Evolutionary conservation across 1,139 yeast species (phyloP).

Genomic region (Pichia sp.): DNA sequence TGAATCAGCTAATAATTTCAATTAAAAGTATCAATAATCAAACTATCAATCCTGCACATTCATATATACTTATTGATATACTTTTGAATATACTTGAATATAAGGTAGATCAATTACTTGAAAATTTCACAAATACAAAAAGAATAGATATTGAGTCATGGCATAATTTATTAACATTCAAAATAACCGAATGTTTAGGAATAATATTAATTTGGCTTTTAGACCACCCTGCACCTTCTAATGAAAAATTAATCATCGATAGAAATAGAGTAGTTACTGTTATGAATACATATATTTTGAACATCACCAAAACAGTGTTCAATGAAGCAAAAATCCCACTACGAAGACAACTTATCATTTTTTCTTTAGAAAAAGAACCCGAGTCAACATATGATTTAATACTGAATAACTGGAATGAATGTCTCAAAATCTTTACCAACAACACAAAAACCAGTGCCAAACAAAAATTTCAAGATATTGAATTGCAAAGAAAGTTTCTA

Average conservation of each 20-base stretch:
- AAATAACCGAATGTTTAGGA: slow-evolving; percentile 6
- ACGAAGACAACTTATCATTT: background rate
- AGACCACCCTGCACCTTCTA: background rate
- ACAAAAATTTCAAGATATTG: slow-evolving; percentile 2
- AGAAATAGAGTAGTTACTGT: background rate
- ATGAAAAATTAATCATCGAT: background rate
- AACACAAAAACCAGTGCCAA: background rate
- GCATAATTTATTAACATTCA: slow-evolving; percentile 3
- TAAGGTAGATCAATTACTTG: background rate
- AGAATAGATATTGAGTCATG: slow-evolving; percentile 1
- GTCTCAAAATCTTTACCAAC: background rate
- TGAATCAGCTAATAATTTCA: slow-evolving; percentile 4
- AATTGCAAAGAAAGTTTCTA: slow-evolving; percentile 2
- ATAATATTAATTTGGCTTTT: slow-evolving; percentile 1
- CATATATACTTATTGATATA: slow-evolving; percentile 3
- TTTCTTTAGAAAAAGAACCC: slow-evolving; percentile 5
- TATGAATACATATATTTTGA: background rate
- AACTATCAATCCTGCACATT: background rate
- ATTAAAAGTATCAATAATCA: background rate
- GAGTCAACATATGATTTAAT: background rate
- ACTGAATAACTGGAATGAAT: slow-evolving; percentile 4
- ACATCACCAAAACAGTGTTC: background rate
- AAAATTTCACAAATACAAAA: background rate
- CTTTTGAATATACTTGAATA: background rate
- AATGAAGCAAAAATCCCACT: background rate